phyloP scores from a whole-genome alignment of 2,329 filamentous ascomycete species.

The Tolypocladium guangdongense region DNA sequence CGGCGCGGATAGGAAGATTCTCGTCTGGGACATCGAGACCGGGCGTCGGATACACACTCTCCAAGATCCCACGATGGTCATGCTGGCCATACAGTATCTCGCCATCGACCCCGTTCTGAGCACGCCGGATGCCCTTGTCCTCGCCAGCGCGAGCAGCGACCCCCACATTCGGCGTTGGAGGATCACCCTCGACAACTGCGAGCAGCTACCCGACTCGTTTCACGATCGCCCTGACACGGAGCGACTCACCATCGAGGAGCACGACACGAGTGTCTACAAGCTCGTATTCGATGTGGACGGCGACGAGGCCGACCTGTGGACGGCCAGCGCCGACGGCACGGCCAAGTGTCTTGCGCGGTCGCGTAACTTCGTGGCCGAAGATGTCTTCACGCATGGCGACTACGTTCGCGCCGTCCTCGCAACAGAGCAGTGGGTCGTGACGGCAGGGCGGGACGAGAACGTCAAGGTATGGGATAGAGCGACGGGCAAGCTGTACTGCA shows the following conservation, averaged over 20 bases:
- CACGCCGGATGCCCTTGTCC: conserved; percentile 34
- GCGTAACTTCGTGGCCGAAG: conserved; percentile 59
- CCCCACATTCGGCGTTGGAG: conserved; percentile 71
- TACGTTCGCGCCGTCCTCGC: conserved; percentile 79
- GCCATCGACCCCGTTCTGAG: conserved; percentile 58
- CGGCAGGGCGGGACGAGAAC: conserved; percentile 84
- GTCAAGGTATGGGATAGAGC: conserved; percentile 78
- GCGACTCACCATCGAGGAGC: conserved; percentile 54
- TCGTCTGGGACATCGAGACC: conserved; percentile 69
- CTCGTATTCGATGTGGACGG: conserved; percentile 56
- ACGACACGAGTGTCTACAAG: conserved; percentile 85
- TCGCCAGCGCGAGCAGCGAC: conserved; percentile 76
- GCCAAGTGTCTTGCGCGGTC: conserved; percentile 66
- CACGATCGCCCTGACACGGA: conserved; percentile 28
- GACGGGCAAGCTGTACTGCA: conserved; percentile 62
- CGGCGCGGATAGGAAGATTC: conserved; percentile 66
- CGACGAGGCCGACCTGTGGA: conserved; percentile 72
- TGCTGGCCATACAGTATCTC: conserved; percentile 73
- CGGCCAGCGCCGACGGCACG: conserved; percentile 82
- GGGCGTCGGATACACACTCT: conserved; percentile 63
- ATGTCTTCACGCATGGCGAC: conserved; percentile 69
- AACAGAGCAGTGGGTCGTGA: conserved; percentile 68
- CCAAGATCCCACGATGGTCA: conserved; percentile 57
- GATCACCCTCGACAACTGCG: conserved; percentile 39
- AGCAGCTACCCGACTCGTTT: conserved; percentile 41